These are phyloP conservation scores for Termitomyces sp. DNA, from an alignment of 768 basidiomycete genomes.

Conservation along the genomic window DNA sequence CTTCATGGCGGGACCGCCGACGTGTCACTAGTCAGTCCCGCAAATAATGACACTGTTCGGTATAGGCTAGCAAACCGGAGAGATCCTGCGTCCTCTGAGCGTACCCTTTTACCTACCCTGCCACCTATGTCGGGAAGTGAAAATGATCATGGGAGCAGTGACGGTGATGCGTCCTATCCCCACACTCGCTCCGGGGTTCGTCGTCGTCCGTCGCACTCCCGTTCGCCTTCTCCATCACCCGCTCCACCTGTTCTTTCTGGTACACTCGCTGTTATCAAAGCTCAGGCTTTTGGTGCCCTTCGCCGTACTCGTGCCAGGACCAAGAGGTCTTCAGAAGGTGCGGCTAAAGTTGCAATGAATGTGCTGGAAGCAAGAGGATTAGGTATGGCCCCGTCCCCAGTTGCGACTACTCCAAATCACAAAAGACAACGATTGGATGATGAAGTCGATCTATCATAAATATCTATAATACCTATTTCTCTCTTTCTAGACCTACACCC, in stretches of 20 bases:
- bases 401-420: constrained; percentile 7
- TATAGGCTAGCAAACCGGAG: constrained; percentile 53
- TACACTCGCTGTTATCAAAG: constrained; percentile 87
- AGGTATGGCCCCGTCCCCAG: constrained; percentile 24
- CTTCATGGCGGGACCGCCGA: constrained; percentile 75
- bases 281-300: constrained; percentile 83
- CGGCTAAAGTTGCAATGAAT: constrained; percentile 74
- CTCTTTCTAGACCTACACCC: constrained; percentile 11
- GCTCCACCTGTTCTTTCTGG: constrained; percentile 55
- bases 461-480: constrained; percentile 4
- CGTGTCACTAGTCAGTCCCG: constrained; percentile 51
- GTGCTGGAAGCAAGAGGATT: constrained; percentile 82
- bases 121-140: constrained; percentile 50
- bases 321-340: constrained; percentile 68
- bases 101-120: constrained; percentile 41
- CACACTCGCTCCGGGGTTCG: constrained; percentile 44
- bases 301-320: constrained; percentile 73
- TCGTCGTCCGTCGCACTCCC: constrained; percentile 39
- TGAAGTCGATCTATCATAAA: constrained; percentile 31
- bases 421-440: constrained; percentile 37
- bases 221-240: constrained; percentile 49
- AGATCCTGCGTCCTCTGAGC: constrained; percentile 46
- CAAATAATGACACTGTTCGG: constrained; percentile 50
- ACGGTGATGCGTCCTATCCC: constrained; percentile 46
- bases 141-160: constrained; percentile 51